Evolutionary conservation across 805 yeast species (phyloP), one percentile per base, ranked within the genome.

Genomic region (Starmerella stigmatis): DNA sequence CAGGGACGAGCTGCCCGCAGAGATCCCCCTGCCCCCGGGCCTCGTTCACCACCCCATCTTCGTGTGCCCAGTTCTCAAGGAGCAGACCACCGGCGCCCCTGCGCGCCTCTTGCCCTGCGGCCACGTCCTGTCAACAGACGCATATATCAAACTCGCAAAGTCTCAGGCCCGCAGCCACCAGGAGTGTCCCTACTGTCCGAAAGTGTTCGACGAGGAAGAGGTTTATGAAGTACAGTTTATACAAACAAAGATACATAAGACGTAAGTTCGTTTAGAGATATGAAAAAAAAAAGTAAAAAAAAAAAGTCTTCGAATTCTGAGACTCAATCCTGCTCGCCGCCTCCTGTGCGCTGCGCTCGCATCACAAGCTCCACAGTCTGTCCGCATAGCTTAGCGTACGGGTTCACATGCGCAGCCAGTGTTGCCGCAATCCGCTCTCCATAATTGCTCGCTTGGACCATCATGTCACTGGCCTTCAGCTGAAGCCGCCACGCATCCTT

Each of bases 11-110:
- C 31, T 43, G 30, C 45, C 46, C 4, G 36, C 78, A 43, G 81
- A 75, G 50, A 71, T 77, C 17, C 67, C 67, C 25, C 60, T 79
- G 17, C 86, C 86, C 1, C 59, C 61, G 0, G 61, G 62, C 20
- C 59, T 77, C 40, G 72, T 71, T 44, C 78, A 71, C 59, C 86
- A 79, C 57, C 75, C 84, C 2, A 69, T 79, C 1, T 79, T 78
- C 56, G 79, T 79, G 4, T 79, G 86, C 56, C 86, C 86, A 0
- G 81, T 79, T 1, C 67, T 77, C 13, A 78, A 78, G 57, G 81
- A 77, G 50, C 83, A 78, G 55, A 74, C 62, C 12, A 43, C 47
- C 0, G 66, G 63, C 16, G 76, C 78, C 53, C 44, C 34, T 27
- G 83, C 82, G n/a, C 80, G 84, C 3, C 71, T 73, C 44, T 60